Conservation (phyloP, 805 yeast species). For the Candida verbasci region DNA sequence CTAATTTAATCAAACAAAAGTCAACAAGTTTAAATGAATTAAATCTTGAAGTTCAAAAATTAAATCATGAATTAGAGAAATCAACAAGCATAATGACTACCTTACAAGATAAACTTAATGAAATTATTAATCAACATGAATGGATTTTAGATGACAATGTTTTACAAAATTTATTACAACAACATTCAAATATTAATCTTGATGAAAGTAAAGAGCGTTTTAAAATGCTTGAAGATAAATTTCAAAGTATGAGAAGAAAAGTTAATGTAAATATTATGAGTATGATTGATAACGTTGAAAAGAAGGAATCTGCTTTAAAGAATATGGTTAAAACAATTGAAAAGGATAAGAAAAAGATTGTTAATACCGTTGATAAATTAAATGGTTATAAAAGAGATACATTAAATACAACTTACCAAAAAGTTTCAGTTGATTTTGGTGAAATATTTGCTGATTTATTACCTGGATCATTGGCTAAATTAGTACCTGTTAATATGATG, state of each 20-base stretch:
- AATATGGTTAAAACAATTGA: conserved; percentile 83
- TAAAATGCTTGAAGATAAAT: conserved; percentile 51
- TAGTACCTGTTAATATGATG: conserved; percentile 74
- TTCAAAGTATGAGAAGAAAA: conserved; percentile 68
- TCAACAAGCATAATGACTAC: conserved; percentile 32
- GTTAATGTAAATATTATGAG: conserved; percentile 85
- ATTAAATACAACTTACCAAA: conserved; percentile 75
- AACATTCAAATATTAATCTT: conserved; percentile 44
- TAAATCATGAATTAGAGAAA: conserved; percentile 53
- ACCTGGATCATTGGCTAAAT: conserved; percentile 86
- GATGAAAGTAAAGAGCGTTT: conserved; percentile 48
- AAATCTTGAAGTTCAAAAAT: conserved; percentile 49
- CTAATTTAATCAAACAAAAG: conserved; percentile 39
- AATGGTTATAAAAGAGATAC: conserved; percentile 85
- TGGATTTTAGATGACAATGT: conserved; percentile 72
- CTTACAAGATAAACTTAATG: conserved; percentile 37
- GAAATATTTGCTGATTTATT: conserved; percentile 80
- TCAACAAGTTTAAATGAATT: conserved; percentile 41
- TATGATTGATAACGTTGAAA: conserved; percentile 87
- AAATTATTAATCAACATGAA: conserved; percentile 50
- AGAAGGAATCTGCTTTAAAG: conserved; percentile 72
- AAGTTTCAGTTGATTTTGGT: conserved; percentile 88
- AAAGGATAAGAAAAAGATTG: conserved; percentile 84
- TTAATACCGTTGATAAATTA: conserved; percentile 76
- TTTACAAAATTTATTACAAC: conserved; percentile 52